Conservation (phyloP, 495 filamentous ascomycete genomes). For the Parathielavia hyrcaniae region DNA sequence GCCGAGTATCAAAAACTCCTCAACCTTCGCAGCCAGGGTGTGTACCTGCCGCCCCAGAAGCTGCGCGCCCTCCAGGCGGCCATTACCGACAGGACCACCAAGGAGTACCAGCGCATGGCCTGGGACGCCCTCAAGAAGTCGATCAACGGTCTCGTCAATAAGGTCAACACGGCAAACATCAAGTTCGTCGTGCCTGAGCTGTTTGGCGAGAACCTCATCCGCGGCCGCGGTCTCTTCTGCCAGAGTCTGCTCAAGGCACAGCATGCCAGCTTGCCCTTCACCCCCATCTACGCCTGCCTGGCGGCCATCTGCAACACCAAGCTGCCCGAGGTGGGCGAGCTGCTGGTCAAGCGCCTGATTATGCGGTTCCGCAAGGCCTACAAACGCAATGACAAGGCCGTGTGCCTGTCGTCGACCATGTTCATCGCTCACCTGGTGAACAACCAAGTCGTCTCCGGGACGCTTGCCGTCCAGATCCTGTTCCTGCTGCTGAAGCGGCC, state of each 20-base stretch:
- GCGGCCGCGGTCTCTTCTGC: slow-evolving; percentile 88
- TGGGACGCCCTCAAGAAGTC: slow-evolving; percentile 99
- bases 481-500: slow-evolving; percentile 85
- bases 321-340: slow-evolving; percentile 85
- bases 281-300: slow-evolving; percentile 90
- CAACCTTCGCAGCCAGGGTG: slow-evolving; percentile 86
- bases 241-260: slow-evolving; percentile 96
- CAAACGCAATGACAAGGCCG: slow-evolving; percentile 93
- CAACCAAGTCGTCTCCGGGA: slow-evolving; percentile 90
- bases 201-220: slow-evolving; percentile 87
- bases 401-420: slow-evolving; percentile 80
- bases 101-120: slow-evolving; percentile 98
- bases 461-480: slow-evolving; percentile 84
- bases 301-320: slow-evolving; percentile 97
- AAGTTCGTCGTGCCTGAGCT: slow-evolving; percentile 94
- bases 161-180: slow-evolving; percentile 95
- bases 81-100: slow-evolving; percentile 91
- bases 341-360: slow-evolving; percentile 78
- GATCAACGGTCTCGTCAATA: slow-evolving; percentile 98
- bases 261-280: slow-evolving; percentile 92
- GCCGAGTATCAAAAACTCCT: slow-evolving; percentile 87
- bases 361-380: slow-evolving; percentile 93
- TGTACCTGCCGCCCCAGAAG: slow-evolving; percentile 89
- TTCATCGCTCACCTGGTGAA: slow-evolving; percentile 96
- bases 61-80: slow-evolving; percentile 89